Evolutionary conservation across 805 yeast species (phyloP).

Genomic region (Crinitomyces ghanaensis): DNA sequence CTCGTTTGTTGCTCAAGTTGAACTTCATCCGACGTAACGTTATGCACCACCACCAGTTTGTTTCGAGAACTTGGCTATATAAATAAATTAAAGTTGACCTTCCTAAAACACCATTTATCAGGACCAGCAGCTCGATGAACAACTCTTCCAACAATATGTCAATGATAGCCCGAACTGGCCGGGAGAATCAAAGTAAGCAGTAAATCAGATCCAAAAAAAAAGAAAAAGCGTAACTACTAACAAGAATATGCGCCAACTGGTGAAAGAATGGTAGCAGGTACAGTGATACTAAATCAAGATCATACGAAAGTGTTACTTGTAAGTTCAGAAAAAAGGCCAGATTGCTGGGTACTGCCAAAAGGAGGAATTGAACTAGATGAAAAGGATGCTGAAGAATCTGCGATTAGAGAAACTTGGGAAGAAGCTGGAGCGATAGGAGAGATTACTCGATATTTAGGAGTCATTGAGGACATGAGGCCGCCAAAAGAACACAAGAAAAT

Average conservation of each 20-base stretch:
- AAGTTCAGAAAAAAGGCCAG: constrained; percentile 55
- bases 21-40: too few species aligned
- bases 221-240: not conserved
- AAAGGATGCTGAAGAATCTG: constrained; percentile 37
- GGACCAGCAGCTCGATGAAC: too few species aligned
- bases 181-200: constrained; percentile 12
- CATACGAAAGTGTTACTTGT: constrained; percentile 63
- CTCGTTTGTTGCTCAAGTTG: too few species aligned
- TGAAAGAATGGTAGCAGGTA: constrained; percentile 88
- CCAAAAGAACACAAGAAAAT: constrained; percentile 30
- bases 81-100: too few species aligned
- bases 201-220: not conserved
- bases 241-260: constrained; percentile 48
- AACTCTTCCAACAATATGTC: too few species aligned
- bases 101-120: too few species aligned
- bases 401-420: constrained; percentile 92
- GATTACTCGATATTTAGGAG: constrained; percentile 45
- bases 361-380: constrained; percentile 91
- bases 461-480: constrained; percentile 50
- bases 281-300: constrained; percentile 54
- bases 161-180: constrained; percentile 13
- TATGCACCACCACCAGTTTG: too few species aligned
- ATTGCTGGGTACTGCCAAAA: constrained; percentile 84
- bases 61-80: too few species aligned
- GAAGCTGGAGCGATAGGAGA: constrained; percentile 84